Evolutionary conservation across 2,329 filamentous ascomycete genomes (phyloP).

Genomic region (Aspergillus pseudoviridinutans): DNA sequence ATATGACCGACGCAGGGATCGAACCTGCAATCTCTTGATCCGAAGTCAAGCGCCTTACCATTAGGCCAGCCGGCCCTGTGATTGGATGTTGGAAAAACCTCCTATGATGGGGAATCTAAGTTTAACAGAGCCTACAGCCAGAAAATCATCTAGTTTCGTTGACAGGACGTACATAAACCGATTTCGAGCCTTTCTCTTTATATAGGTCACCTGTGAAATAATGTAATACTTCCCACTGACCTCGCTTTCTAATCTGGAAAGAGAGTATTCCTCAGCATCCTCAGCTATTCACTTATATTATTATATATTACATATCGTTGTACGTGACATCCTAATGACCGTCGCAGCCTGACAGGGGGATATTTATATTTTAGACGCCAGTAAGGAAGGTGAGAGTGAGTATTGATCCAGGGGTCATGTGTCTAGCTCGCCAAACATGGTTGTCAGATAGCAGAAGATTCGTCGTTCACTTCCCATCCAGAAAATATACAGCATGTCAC

Average conservation of each 20-base stretch:
- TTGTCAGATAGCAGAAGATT: neutral
- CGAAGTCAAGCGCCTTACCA: conserved; percentile 48
- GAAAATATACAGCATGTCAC: neutral
- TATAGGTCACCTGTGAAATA: neutral
- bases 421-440: neutral
- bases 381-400: neutral
- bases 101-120: no score
- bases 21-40: conserved; percentile 38
- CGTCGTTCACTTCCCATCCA: neutral
- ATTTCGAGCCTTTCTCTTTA: neutral
- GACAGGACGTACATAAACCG: no score
- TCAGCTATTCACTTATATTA: neutral
- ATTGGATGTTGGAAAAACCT: neutral
- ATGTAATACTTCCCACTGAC: neutral
- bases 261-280: neutral
- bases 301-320: neutral
- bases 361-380: neutral
- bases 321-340: neutral
- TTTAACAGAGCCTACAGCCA: no score
- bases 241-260: neutral
- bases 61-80: conserved; percentile 44
- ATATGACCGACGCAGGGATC: conserved; percentile 36
- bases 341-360: neutral
- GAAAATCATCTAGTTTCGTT: no score
- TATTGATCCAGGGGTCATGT: neutral